Conservation (phyloP, 2,329 filamentous ascomycete species). For the Paracorniculantispora psalliotae region DNA sequence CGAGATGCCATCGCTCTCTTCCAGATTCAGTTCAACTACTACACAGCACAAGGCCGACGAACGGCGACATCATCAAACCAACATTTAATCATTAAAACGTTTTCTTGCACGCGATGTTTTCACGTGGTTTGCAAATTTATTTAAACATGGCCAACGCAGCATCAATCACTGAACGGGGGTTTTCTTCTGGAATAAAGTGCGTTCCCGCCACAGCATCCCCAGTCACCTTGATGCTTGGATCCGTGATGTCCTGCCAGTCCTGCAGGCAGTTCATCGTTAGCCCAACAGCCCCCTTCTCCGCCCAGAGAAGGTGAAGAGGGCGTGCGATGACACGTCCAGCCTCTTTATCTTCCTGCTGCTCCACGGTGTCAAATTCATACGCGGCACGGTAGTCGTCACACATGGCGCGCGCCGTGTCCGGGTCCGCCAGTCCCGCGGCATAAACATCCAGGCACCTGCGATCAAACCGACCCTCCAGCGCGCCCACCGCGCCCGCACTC, state of each 20-base stretch:
- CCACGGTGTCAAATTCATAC: constrained; percentile 41
- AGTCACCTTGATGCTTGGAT: constrained; percentile 23
- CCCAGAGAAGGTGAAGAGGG: constrained; percentile 43
- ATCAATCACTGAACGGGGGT: constrained; percentile 35
- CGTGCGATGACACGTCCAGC: constrained; percentile 35
- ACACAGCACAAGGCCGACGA: too few relatives aligned
- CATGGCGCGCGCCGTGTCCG: constrained; percentile 39
- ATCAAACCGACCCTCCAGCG: constrained; percentile 31
- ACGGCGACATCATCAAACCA: too few relatives aligned
- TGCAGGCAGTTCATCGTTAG: constrained; percentile 36
- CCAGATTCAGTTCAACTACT: too few relatives aligned
- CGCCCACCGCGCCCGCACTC: constrained; percentile 29
- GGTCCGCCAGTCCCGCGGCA: constrained; percentile 35
- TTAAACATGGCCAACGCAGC: constrained; percentile 33
- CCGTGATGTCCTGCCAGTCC: constrained; percentile 42
- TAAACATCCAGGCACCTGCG: constrained; percentile 36
- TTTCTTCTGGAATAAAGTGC: constrained; percentile 42
- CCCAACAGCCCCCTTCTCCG: constrained; percentile 37
- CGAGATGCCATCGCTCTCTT: too few relatives aligned
- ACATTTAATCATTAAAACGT: too few relatives aligned
- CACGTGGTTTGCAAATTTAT: too few relatives aligned
- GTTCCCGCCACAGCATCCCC: constrained; percentile 35
- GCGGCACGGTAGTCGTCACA: constrained; percentile 52
- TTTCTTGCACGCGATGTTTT: too few relatives aligned
- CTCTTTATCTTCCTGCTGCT: constrained; percentile 35